Evolutionary conservation across 2,329 filamentous ascomycete genomes (phyloP), one percentile per base, ranked within the genome.

Genomic region (Myriosclerotinia duriaeana): DNA sequence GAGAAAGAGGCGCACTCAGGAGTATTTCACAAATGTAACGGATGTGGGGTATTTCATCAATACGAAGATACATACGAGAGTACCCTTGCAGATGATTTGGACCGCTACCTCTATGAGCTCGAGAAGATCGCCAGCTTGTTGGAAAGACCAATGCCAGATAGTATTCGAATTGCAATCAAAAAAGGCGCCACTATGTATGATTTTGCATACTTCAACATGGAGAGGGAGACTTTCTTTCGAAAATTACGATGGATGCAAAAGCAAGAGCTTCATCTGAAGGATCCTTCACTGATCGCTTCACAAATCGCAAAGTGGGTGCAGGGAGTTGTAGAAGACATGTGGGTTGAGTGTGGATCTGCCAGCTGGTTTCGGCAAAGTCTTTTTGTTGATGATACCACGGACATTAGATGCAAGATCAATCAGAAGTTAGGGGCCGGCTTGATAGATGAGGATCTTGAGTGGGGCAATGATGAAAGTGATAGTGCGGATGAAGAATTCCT

Each of bases 91-190:
- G 17, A 15, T 5, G 65, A 62, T 38, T 34, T 64, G 8, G 65
- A 63, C 63, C 65, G 58, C 17, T 66, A 66, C n/a, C 55, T 66
- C 17, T 66, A 63, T 26, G 61, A 61, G 3, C 65, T 66, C 11
- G 58, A 54, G 15, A 54, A 66, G 17, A 66, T 66, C 3, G n/a
- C 65, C 17, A 30, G 17, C 11, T 38, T 64, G 36, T 52, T 66
- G 6, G n/a, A 64, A 20, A 40, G 65, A 63, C 4, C 20, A 3
- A 53, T 66, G 58, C 65, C 65, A 40, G 40, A 66, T 48, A 14
- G 26, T 8, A 63, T 64, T 26, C 30, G 44, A 34, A 64, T 66
- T 50, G 38, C 48, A 20, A 3, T 66, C 4, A 34, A 46, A 15
- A 62, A 62, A 50, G 58, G 58, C 40, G 36, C 44, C 34, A 66